Conservation (phyloP, 108 stramenopile species). For the Skeletonema marinoi region DNA sequence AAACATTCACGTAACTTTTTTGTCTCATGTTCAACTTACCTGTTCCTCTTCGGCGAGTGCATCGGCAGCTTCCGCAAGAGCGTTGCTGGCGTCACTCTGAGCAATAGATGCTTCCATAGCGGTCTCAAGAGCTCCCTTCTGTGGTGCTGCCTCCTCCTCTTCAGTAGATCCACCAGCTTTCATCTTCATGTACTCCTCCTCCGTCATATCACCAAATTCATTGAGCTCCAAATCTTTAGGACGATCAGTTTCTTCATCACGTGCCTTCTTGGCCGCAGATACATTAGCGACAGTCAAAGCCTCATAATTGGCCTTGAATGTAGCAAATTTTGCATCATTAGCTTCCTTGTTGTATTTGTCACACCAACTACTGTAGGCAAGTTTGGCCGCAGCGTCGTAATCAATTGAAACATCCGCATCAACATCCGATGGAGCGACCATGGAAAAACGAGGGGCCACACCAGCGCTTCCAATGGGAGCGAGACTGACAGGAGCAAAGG, state of each 20-base stretch:
- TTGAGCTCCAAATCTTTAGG: slow-evolving; percentile 71
- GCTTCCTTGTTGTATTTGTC: slow-evolving; percentile 57
- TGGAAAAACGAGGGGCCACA: slow-evolving; percentile 24
- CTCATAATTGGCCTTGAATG: slow-evolving; percentile 81
- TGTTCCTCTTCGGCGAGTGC: slow-evolving; percentile 84
- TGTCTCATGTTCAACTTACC: slow-evolving; percentile 46
- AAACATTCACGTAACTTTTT: neutral
- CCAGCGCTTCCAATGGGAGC: slow-evolving; percentile 3
- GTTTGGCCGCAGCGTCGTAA: slow-evolving; percentile 84
- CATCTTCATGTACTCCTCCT: slow-evolving; percentile 68
- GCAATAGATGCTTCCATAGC: slow-evolving; percentile 71
- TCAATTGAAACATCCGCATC: slow-evolving; percentile 64
- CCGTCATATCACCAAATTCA: slow-evolving; percentile 80
- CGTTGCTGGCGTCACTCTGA: slow-evolving; percentile 72
- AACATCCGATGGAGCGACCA: slow-evolving; percentile 23
- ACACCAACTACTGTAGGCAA: slow-evolving; percentile 84
- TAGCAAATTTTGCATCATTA: slow-evolving; percentile 52
- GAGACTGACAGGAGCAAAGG: slow-evolving; percentile 48
- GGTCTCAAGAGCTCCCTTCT: slow-evolving; percentile 63
- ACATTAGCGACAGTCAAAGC: slow-evolving; percentile 82
- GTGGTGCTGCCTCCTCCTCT: slow-evolving; percentile 17
- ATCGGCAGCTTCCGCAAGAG: slow-evolving; percentile 81
- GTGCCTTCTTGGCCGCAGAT: slow-evolving; percentile 73
- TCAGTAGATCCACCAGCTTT: slow-evolving; percentile 33
- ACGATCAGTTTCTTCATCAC: slow-evolving; percentile 52